Base-by-base conservation (phyloP, 768 basidiomycete genomes). In the Lanmaoa rubissima region DNA sequence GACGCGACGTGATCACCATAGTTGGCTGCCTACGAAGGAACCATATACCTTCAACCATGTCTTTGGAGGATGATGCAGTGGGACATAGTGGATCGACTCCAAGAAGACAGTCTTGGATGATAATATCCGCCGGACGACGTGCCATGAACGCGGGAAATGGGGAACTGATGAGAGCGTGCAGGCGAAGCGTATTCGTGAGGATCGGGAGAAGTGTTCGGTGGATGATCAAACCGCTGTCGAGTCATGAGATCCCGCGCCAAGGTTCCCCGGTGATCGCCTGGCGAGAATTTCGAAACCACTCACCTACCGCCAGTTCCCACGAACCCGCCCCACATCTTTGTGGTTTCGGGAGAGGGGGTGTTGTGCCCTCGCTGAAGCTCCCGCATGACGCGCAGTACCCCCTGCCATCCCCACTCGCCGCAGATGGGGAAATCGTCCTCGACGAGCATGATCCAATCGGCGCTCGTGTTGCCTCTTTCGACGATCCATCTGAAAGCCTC, bases 381-480 rank as follows among this genome's bases (percentile, higher is more conserved):
- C 16, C 61, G 61, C 71, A 77, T 72, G 43, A 73, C 73, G 35
- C 56, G 63, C 6, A 63, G 57, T 4, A 78, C 41, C 0, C 70
- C 74, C 9, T 66, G 48, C 69, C 71, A 73, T 24, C 75, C 75
- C 61, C 72, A 69, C 7, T 69, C 68, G 16, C 69, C 73, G 32
- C 76, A 78, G 19, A 78, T 43, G 0, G 77, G 76, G 45, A 78
- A 78, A 57, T 79, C 76, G 58, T 79, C 77, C 51, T 78, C 77
- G 31, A 75, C 65, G 13, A 78, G 64, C 73, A 77, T 77, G 5
- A 78, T 58, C 76, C 76, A 78, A 53, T 78, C 75, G 14, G 74
- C 68, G 38, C 58, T 55, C n/a, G 16, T 32, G 1, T 55, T 35
- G 5, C 57, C 54, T 40, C 54, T 64, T 42, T 65, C 65, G 35